A percentile compares a stretch with the other conserved stretches of the same genome.
Evolutionary conservation across 768 basidiomycete genomes (phyloP).

Genomic region (Hericium coralloides): DNA sequence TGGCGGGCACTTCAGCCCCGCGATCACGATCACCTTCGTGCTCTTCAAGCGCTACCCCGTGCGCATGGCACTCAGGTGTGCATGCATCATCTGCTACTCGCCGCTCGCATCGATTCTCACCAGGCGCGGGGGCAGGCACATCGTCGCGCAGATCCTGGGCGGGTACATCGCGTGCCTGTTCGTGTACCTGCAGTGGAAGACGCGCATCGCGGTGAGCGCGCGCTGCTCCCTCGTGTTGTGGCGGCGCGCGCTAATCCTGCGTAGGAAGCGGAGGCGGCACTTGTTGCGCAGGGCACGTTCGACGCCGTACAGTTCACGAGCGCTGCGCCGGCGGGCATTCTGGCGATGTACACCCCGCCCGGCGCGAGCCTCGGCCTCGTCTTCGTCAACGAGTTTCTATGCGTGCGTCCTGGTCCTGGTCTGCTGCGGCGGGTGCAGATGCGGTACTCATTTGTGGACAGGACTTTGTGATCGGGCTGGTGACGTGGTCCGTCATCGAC

Average conservation of each 20-base stretch:
- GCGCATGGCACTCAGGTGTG: slow-evolving; percentile 40
- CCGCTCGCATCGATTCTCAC: too few species aligned
- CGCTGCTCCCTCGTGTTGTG: not conserved
- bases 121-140: slow-evolving; percentile 18
- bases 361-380: slow-evolving; percentile 22
- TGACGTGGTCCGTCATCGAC: slow-evolving; percentile 18
- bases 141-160: slow-evolving; percentile 23
- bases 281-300: slow-evolving; percentile 21
- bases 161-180: slow-evolving; percentile 20
- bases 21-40: slow-evolving; percentile 43
- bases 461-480: slow-evolving; percentile 20
- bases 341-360: slow-evolving; percentile 28
- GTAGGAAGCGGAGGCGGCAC: slow-evolving; percentile 21
- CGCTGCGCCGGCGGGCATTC: slow-evolving; percentile 28
- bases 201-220: slow-evolving; percentile 10
- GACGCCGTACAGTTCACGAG: slow-evolving; percentile 25
- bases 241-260: not conserved
- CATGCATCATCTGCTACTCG: too few species aligned
- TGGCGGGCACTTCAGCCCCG: slow-evolving; percentile 41
- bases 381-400: slow-evolving; percentile 33
- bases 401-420: slow-evolving; percentile 17
- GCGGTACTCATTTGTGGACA: not conserved
- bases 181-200: slow-evolving; percentile 21
- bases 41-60: slow-evolving; percentile 48
- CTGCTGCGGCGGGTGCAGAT: too few species aligned